Evolutionary conservation across 2,329 filamentous ascomycete genomes (phyloP), one percentile per base, ranked within the genome.

Genomic region (Dothistroma pini): DNA sequence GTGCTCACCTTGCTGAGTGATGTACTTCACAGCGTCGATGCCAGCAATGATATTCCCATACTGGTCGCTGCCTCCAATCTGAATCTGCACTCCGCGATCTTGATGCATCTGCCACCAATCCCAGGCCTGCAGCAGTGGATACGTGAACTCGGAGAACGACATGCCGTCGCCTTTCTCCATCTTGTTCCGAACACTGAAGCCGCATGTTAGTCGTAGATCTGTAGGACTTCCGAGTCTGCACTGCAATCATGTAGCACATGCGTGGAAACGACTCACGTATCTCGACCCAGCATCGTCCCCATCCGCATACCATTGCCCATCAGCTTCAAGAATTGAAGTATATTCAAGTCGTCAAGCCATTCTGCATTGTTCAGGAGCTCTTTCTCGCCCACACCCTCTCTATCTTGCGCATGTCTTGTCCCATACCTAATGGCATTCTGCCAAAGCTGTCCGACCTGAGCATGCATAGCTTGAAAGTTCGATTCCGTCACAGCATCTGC

Each of bases 31-130:
- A 2, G 89, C 85, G 62, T 97, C 91, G 71, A 95, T 88, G 54
- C 95, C 95, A 12, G 93, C 87, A 31, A 96, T 84, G 66, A 99
- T 97, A 76, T 99, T 99, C 64, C 95, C 95, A 73, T 89, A 97
- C 77, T 99, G 95, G 73, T 99, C 95, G 7, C 92, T 92, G 44
- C 95, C 95, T 60, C 95, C 95, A 56, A 99, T 90, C 77, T 99
- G 92, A 73, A 97, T 84, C 72, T 93, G 88, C 10, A 92, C 82
- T 53, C 83, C 81, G 56, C 82, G 83, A 25, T 82, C 81, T 52
- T 84, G 82, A 76, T 90, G 96, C 78, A 97, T 83, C 68, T 90
- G 83, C 90, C 91, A 97, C 85, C 93, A 99, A 75, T 99, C 95
- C 89, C 93, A 97, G 22, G 89, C 92, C 74, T 99, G 95, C 70